A percentile compares a stretch with the other conserved stretches of the same genome.
phyloP scores from a whole-genome alignment of 495 filamentous ascomycete species.

The Choiromyces venosus region DNA sequence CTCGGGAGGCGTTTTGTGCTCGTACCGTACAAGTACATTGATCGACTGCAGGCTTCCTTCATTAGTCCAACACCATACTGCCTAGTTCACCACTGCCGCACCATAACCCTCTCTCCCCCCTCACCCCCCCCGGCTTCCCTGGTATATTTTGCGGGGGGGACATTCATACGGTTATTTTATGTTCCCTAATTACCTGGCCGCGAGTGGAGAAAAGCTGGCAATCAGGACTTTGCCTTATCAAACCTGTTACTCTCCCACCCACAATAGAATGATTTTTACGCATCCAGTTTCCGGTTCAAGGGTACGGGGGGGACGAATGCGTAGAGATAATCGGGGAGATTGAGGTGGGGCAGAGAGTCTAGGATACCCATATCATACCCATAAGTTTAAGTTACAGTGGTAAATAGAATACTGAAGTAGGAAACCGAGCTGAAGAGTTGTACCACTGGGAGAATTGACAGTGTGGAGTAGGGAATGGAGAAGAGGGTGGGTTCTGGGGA shows the following conservation, averaged over 20 bases:
- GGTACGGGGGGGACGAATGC: neutral
- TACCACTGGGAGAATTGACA: neutral
- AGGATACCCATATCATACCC: neutral
- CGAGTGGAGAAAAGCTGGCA: neutral
- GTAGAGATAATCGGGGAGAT: neutral
- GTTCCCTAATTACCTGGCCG: neutral
- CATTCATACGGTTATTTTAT: neutral
- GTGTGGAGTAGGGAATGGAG: neutral
- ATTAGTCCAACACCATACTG: neutral
- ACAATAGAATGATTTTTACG: neutral
- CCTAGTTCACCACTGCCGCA: neutral
- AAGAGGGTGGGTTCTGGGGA: neutral
- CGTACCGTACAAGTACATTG: neutral
- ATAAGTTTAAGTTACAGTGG: neutral
- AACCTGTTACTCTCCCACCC: neutral
- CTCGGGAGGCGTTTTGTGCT: neutral
- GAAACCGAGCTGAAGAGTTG: neutral
- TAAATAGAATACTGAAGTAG: neutral
- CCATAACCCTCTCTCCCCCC: neutral
- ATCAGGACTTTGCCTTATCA: neutral
- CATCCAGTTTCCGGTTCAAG: neutral
- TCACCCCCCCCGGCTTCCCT: neutral
- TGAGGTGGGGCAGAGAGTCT: neutral
- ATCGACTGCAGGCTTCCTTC: neutral
- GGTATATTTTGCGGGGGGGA: neutral